phyloP scores from a whole-genome alignment of 345 rosid species.

The Alliaria petiolata region DNA sequence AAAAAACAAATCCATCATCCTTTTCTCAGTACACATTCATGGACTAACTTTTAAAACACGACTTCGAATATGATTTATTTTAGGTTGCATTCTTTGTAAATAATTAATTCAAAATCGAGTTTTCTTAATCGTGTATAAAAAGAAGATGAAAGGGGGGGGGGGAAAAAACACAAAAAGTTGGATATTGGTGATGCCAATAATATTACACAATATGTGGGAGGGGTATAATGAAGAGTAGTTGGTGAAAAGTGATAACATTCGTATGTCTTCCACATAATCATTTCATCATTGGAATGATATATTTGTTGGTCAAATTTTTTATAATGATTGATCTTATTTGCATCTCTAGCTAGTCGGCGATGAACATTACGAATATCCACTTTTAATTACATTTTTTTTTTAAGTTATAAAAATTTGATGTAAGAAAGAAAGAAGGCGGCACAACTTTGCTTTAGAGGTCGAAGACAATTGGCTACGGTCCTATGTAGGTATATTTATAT shows the following conservation, averaged over 20 bases:
- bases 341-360: not conserved
- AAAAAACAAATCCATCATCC: not conserved
- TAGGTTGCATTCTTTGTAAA: not conserved
- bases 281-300: slow-evolving; percentile 35
- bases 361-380: slow-evolving; percentile 18
- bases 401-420: not conserved
- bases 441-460: slow-evolving; percentile 19
- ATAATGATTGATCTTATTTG: slow-evolving; percentile 11
- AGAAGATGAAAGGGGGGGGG: not conserved
- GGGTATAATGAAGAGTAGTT: slow-evolving; percentile 17
- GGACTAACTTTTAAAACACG: not conserved
- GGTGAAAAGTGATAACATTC: slow-evolving; percentile 32
- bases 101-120: not conserved
- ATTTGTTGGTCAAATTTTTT: slow-evolving; percentile 12
- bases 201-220: slow-evolving; percentile 2
- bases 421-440: slow-evolving; percentile 17
- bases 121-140: not conserved
- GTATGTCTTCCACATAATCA: slow-evolving; percentile 36
- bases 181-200: slow-evolving; percentile 7
- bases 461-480: slow-evolving; percentile 1
- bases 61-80: not conserved
- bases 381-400: slow-evolving; percentile 1
- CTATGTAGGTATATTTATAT: not conserved
- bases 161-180: not conserved
- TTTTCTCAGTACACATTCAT: not conserved